Evolutionary conservation across 2,329 filamentous ascomycete genomes (phyloP).

Genomic region (Aspergillus sclerotialis): DNA sequence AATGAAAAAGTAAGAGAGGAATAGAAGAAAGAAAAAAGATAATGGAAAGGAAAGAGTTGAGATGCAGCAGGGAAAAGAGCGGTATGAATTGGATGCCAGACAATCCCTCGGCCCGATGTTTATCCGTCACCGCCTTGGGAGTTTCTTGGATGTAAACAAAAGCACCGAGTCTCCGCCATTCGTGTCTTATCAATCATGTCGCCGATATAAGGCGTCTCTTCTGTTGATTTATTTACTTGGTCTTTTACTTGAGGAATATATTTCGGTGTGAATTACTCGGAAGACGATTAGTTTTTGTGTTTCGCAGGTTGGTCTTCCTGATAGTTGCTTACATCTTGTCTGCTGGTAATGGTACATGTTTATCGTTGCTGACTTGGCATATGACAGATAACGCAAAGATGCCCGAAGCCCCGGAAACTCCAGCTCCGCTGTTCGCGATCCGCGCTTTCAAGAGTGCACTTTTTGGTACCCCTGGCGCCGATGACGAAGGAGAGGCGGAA

Average conservation of each 20-base stretch:
- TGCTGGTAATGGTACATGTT: too few species aligned
- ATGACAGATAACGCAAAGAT: slow-evolving; percentile 43
- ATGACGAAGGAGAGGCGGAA: slow-evolving; percentile 31
- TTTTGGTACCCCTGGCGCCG: slow-evolving; percentile 55
- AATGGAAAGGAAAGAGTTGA: slow-evolving; percentile 1
- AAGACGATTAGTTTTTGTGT: too few species aligned
- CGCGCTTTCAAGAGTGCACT: slow-evolving; percentile 60
- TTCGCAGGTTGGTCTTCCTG: too few species aligned
- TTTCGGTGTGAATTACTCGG: too few species aligned
- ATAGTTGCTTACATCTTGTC: too few species aligned
- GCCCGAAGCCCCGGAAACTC: slow-evolving; percentile 55
- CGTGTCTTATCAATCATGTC: slow-evolving; percentile 19
- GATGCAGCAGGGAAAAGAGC: slow-evolving; percentile 13
- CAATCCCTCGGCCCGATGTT: slow-evolving; percentile 8
- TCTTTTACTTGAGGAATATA: too few species aligned
- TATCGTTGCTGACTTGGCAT: slow-evolving; percentile 2
- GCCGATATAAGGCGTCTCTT: slow-evolving; percentile 4
- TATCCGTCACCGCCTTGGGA: slow-evolving; percentile 18
- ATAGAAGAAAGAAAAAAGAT: slow-evolving; percentile 3
- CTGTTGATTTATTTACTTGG: too few species aligned
- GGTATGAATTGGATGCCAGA: slow-evolving; percentile 10
- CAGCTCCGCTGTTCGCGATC: slow-evolving; percentile 59
- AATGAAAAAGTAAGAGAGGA: slow-evolving; percentile 2
- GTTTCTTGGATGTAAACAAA: too few species aligned
- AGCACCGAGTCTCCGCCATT: too few species aligned